Percentiles rank a stretch among this genome's conserved stretches.
Evolutionary conservation across 2,329 filamentous ascomycete species (phyloP).

Genomic region (Diaporthe sp.): DNA sequence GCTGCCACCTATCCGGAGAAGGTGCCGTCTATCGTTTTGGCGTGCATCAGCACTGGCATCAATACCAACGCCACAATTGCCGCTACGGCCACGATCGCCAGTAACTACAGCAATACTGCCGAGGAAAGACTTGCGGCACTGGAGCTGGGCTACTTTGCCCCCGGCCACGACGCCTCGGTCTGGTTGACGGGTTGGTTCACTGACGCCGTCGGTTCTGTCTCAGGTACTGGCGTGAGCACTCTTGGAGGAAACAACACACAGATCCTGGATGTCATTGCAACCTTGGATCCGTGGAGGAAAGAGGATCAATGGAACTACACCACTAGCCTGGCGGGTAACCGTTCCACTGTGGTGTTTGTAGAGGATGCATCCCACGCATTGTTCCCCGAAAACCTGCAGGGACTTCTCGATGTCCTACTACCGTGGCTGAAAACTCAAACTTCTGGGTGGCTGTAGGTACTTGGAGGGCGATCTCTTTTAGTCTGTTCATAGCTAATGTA

Average conservation of each 20-base stretch:
- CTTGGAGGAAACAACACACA: slow-evolving; percentile 6
- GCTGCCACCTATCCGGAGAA: slow-evolving; percentile 1
- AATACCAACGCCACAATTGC: slow-evolving; percentile 2
- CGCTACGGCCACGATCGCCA: neutral
- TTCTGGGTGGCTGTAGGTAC: neutral
- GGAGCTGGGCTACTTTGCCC: slow-evolving; percentile 1
- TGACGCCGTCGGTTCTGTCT: neutral
- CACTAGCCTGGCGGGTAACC: neutral
- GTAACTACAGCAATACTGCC: slow-evolving; percentile 3
- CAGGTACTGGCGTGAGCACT: neutral
- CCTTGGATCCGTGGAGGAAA: neutral
- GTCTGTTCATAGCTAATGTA: neutral
- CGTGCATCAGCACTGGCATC: slow-evolving; percentile 5
- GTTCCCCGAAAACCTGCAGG: slow-evolving; percentile 11
- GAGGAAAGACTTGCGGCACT: slow-evolving; percentile 5
- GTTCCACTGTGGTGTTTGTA: slow-evolving; percentile 10
- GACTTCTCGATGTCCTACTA: slow-evolving; percentile 2
- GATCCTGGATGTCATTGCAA: slow-evolving; percentile 15
- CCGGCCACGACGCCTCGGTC: neutral
- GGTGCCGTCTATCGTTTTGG: slow-evolving; percentile 12
- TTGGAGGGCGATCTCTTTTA: neutral
- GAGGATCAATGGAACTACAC: slow-evolving; percentile 10
- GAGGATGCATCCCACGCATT: slow-evolving; percentile 10
- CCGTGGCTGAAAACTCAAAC: neutral
- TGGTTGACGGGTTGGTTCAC: neutral